phyloP scores from a whole-genome alignment of 768 basidiomycete genomes.

The Scleroderma citrinum region DNA sequence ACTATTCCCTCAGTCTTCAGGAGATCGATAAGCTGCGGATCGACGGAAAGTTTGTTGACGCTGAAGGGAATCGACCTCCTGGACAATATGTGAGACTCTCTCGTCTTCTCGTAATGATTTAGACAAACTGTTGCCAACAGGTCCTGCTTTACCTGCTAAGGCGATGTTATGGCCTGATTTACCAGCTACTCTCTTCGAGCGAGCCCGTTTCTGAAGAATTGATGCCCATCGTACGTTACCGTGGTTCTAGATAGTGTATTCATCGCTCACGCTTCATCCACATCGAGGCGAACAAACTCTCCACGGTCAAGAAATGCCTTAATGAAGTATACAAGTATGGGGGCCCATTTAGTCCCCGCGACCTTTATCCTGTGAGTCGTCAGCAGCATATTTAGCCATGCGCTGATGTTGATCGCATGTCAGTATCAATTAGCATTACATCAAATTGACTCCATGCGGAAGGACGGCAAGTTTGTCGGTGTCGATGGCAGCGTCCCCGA shows the following conservation, averaged over 20 bases:
- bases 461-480: slow-evolving; percentile 91
- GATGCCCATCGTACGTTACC: slow-evolving; percentile 80
- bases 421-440: slow-evolving; percentile 92
- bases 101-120: not conserved
- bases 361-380: slow-evolving; percentile 81
- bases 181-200: slow-evolving; percentile 85
- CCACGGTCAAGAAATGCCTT: slow-evolving; percentile 93
- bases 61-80: slow-evolving; percentile 83
- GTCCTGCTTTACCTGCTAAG: slow-evolving; percentile 88
- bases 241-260: not conserved
- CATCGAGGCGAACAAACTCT: slow-evolving; percentile 85
- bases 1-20: slow-evolving; percentile 87
- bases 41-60: slow-evolving; percentile 94
- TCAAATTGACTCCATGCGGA: slow-evolving; percentile 90
- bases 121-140: slow-evolving; percentile 33
- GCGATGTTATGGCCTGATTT: slow-evolving; percentile 95
- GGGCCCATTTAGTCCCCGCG: slow-evolving; percentile 85
- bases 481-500: slow-evolving; percentile 87
- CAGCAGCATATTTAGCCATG: not conserved
- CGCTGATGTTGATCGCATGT: slow-evolving; percentile 5
- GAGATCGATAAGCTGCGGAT: slow-evolving; percentile 97
- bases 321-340: slow-evolving; percentile 96
- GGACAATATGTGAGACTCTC: slow-evolving; percentile 82
- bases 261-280: not conserved
- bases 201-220: slow-evolving; percentile 98